Evolutionary conservation across 306 rosid genomes (phyloP), one percentile per base, ranked within the genome.

Genomic region (Vigna mungo): DNA sequence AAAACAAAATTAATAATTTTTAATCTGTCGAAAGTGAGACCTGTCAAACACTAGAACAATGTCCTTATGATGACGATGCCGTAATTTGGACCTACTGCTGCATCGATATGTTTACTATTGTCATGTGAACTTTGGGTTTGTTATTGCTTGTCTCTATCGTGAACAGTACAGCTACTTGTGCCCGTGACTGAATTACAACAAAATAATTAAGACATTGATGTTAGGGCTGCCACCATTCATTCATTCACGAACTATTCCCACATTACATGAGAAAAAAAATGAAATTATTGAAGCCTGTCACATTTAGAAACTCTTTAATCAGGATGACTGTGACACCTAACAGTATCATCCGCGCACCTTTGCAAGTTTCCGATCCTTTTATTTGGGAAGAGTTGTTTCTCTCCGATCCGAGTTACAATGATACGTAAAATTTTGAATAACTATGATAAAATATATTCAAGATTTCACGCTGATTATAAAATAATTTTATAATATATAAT

Each of bases 111-210:
- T 36, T 46, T n/a, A 17, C 5, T 36, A 63, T 4, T n/a, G 48
- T 6, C 69, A 63, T 37, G 69, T 63, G 69, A 63, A 63, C 69
- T 63, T 63, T 36, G 49, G 21, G 30, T 37, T 36, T 17, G 49
- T 63, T 36, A 36, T n/a, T 36, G 69, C 4, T 9, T n/a, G 47
- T 63, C 69, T 48, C 16, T 37, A n/a, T 63, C 68, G 30, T 36
- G 1, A 63, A 63, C 5, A 63, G 16, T n/a, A 37, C 30, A 17
- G 16, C n/a, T 63, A 63, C 17, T 63, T 37, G 27, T 9, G 49
- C 69, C 69, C 69, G 69, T 63, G 69, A 63, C 49, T 63, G 16
- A n/a, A 5, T 63, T 37, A 1, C 69, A 37, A 37, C 27, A n/a
- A 15, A 62, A 34, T 34, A 62, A 62, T 34, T 62, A 62, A 15